Evolutionary conservation across 352 stramenopile species (phyloP).

Genomic region (Phytophthora vignae): DNA sequence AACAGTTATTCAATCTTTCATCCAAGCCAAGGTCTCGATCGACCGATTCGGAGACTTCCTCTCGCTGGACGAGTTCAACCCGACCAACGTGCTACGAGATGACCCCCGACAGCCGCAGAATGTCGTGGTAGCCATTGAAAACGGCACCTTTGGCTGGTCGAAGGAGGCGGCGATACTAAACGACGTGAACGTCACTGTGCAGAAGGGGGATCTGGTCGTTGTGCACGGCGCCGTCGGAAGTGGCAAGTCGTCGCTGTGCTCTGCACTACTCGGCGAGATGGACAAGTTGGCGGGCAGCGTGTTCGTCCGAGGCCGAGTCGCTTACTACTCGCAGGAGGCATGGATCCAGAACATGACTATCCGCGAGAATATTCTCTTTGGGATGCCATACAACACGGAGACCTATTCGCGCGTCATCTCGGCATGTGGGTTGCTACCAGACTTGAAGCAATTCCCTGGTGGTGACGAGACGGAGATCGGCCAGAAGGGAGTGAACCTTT

Average conservation of each 20-base stretch:
- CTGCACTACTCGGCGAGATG: conserved; percentile 86
- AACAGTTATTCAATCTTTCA: conserved; percentile 39
- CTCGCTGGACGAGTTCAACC: conserved; percentile 29
- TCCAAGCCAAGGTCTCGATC: conserved; percentile 52
- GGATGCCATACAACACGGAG: conserved; percentile 53
- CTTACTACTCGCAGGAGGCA: conserved; percentile 85
- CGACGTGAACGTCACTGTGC: conserved; percentile 48
- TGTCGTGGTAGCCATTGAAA: conserved; percentile 31
- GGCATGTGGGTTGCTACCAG: conserved; percentile 81
- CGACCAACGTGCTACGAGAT: conserved; percentile 25
- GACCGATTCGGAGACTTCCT: conserved; percentile 50
- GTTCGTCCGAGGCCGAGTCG: conserved; percentile 46
- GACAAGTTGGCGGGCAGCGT: conserved; percentile 50
- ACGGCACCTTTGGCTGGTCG: conserved; percentile 47
- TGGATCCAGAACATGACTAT: conserved; percentile 97
- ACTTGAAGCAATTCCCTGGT: conserved; percentile 86
- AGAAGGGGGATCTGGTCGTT: conserved; percentile 58
- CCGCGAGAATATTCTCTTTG: conserved; percentile 95
- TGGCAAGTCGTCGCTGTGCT: conserved; percentile 68
- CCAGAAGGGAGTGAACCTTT: conserved; percentile 95
- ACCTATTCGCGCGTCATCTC: conserved; percentile 62
- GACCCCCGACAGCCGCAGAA: conserved; percentile 7
- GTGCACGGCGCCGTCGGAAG: conserved; percentile 55
- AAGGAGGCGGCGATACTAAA: conserved; percentile 33
- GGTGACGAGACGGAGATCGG: conserved; percentile 95